These are phyloP conservation scores for Anthostomella pinea DNA, from an alignment of 2,329 filamentous ascomycete species.

Conservation along the genomic window DNA sequence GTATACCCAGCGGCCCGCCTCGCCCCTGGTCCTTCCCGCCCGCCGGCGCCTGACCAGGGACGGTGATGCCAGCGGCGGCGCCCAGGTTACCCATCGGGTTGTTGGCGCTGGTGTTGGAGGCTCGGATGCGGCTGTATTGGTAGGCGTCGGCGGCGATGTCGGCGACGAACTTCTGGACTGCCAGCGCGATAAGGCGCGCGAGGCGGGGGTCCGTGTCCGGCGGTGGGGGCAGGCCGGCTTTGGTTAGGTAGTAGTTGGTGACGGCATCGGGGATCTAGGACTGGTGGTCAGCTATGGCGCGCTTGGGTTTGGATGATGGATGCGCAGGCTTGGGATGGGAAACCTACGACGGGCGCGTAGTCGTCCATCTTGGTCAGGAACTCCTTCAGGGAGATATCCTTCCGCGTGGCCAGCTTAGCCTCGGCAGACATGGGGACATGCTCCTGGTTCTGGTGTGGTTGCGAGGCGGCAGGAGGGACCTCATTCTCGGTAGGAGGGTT, in stretches of 20 bases:
- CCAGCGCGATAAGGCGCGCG: constrained; percentile 87
- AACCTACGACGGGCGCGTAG: constrained; percentile 87
- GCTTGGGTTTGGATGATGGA: neutral
- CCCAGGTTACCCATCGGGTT: constrained; percentile 89
- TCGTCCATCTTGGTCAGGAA: constrained; percentile 97
- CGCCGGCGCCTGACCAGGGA: constrained; percentile 58
- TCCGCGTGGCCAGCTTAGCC: constrained; percentile 70
- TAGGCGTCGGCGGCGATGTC: constrained; percentile 97
- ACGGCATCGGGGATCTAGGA: constrained; percentile 91
- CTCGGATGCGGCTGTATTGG: constrained; percentile 93
- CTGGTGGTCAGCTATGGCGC: neutral
- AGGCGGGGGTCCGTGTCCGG: constrained; percentile 88
- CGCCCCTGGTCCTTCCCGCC: constrained; percentile 57
- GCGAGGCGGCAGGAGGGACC: constrained; percentile 20
- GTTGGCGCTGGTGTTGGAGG: constrained; percentile 82
- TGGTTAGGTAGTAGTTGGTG: constrained; percentile 95
- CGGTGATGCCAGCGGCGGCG: constrained; percentile 67
- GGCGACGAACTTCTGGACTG: constrained; percentile 98
- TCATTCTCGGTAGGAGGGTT: constrained; percentile 30
- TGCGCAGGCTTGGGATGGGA: neutral
- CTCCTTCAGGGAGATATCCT: constrained; percentile 88
- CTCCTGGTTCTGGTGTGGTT: constrained; percentile 25
- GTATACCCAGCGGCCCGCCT: constrained; percentile 64
- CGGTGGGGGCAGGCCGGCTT: constrained; percentile 88
- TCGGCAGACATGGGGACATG: constrained; percentile 37